Evolutionary conservation across 2,329 filamentous ascomycete genomes (phyloP), one percentile per base, ranked within the genome.

Genomic region (Fusarium pseudonygamai): DNA sequence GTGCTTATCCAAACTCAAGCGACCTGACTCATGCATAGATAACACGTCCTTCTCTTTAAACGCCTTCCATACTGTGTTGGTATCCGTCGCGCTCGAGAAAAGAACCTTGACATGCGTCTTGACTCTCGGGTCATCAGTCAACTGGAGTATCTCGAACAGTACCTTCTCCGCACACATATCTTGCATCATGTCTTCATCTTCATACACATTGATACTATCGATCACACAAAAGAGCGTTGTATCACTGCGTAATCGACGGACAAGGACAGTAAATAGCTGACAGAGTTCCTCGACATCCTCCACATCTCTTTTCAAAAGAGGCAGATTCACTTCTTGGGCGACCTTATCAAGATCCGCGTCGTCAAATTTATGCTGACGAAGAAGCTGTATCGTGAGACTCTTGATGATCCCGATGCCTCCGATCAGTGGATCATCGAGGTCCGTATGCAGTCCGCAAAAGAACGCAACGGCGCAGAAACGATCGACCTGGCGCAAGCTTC

Each of bases 221-320:
- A 58, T 7, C 5, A 49, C 30, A 2, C 40, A 47, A 47, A 58
- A 49, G 1, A 58, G 40, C 7, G 55, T 58, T 6, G 15, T 37
- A 6, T 58, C 18, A 1, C 2, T 58, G 3, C 14, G 32, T 3
- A 58, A 22, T 4, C n/a, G 24, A 18, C 30, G 55, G 1, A 12
- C 30, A 1, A 58, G 16, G 20, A 58, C 11, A 0, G 12, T 0
- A 11, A 58, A 58, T 0, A 58, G 30, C 20, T 24, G 40, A 1
- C 32, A 37, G 0, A 58, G 42, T 9, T 58, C 40, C 4, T 36
- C 30, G 2, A 30, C 0, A 0, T 47, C 7, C 3, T 47, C 42
- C 2, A 11, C 7, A 1, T 6, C 42, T 26, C 55, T 34, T 12
- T 24, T 28, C 1, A 58, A 4, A 0, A 58, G 1, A 13, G 32